Evolutionary conservation across 306 rosid species (phyloP).

Genomic region (Quillaja saponaria): DNA sequence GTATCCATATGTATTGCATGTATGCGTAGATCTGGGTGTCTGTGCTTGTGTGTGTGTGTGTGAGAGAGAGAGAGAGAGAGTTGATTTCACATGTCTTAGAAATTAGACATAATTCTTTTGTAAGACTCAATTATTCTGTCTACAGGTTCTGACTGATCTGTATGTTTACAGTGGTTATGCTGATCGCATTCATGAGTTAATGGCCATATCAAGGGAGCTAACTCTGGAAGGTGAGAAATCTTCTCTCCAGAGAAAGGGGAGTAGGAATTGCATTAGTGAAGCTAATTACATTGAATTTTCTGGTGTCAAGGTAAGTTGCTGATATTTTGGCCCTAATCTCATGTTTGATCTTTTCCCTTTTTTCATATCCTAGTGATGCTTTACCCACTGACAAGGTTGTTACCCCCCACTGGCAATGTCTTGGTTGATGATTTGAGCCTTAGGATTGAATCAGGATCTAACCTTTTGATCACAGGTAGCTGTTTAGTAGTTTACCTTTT

Average conservation of each 20-base stretch:
- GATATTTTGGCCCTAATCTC: conserved; percentile 19
- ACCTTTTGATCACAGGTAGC: conserved; percentile 94
- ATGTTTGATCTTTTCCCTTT: conserved; percentile 23
- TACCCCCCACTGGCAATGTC: conserved; percentile 84
- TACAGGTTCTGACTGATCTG: conserved; percentile 25
- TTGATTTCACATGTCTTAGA: not conserved
- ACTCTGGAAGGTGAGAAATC: conserved; percentile 56
- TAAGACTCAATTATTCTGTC: conserved; percentile 17
- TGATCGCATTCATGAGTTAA: conserved; percentile 84
- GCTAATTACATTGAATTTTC: conserved; percentile 91
- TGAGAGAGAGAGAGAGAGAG: not conserved
- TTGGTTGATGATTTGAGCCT: conserved; percentile 90
- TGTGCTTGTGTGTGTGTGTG: too few relatives aligned
- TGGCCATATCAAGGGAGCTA: conserved; percentile 82
- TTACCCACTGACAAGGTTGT: conserved; percentile 66
- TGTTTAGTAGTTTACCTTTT: conserved; percentile 2
- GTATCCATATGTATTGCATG: too few relatives aligned
- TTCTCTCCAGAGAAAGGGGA: conserved; percentile 51
- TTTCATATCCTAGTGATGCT: conserved; percentile 36
- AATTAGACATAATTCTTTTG: conserved; percentile 6
- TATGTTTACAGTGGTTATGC: conserved; percentile 82
- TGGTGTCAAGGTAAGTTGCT: conserved; percentile 72
- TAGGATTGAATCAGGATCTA: conserved; percentile 85
- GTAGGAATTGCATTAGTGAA: conserved; percentile 73
- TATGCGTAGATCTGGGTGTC: too few relatives aligned